Evolutionary conservation across 139 green algal species (phyloP), one percentile per base, ranked within the genome.

Genomic region (Micractinium sp.): DNA sequence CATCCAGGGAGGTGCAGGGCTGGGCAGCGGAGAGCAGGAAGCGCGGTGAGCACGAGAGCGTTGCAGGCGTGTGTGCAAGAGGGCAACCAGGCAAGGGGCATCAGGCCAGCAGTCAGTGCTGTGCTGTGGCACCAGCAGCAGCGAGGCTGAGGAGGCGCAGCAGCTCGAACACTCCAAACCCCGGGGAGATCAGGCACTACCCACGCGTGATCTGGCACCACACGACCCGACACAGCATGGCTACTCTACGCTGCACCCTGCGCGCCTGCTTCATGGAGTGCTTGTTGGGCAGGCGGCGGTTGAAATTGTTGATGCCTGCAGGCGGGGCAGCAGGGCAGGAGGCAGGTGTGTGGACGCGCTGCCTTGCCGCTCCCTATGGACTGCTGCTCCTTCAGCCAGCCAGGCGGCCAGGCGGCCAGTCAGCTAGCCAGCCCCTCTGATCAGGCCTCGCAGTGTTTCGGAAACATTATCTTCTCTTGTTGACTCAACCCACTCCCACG

Each of bases 251-350:
- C 16, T 53, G 2, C 19, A 33, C 12, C 80, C 53, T 14, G 33
- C 53, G 1, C 31, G 31, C 83, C 83, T 87, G 83, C 83, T 96
- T 96, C 69, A 92, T 93, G 23, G 83, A 81, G 35, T 90, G 80
- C 87, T 96, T 96, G 81, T 85, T 85, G 20, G 93, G 92, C 69
- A 94, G 91, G 60, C 90, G 89, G 12, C 76, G n/a, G 85, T 96
- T 94, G 69, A 91, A 93, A 60, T 95, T 93, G 87, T 95, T 95
- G 88, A 93, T 94, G 63, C 93, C 93, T 31, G 78, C 29, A 36
- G 35, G 18, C 73, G 31, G 31, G 16, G 18, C 14, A 41, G 31
- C 31, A 39, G n/a, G n/a, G 33, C 36, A 19, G 33, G 74, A 53
- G 31, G 29, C 71, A 27, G 67, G 67, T 13, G 23, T 22, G 73